These are phyloP conservation scores for Nannizziopsis arthrosporioides DNA, from an alignment of 2,329 filamentous ascomycete species.

Conservation along the genomic window DNA sequence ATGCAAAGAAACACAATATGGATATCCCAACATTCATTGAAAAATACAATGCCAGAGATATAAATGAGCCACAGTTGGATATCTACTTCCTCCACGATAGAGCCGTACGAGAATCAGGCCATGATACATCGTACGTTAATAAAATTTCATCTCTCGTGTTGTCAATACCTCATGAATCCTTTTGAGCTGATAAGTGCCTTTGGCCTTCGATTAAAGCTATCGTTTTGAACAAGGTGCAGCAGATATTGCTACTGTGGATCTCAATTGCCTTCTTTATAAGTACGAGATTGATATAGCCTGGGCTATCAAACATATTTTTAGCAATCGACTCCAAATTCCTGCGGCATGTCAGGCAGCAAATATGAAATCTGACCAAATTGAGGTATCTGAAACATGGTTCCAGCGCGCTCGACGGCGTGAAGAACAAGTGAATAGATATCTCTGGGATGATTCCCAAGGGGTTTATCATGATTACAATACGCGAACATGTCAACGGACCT, in stretches of 20 bases:
- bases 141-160: not conserved
- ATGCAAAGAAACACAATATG: conserved; percentile 63
- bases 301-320: conserved; percentile 63
- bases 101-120: conserved; percentile 74
- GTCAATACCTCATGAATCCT: not conserved
- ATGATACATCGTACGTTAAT: conserved; percentile 54
- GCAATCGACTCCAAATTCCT: conserved; percentile 62
- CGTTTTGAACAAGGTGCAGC: conserved; percentile 67
- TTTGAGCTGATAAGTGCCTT: no score
- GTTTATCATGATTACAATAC: conserved; percentile 58
- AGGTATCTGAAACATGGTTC: no score
- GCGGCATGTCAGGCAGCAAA: not conserved
- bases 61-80: conserved; percentile 68
- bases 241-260: conserved; percentile 69
- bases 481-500: conserved; percentile 57
- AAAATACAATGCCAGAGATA: conserved; percentile 63
- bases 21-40: conserved; percentile 63
- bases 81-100: conserved; percentile 80
- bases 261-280: conserved; percentile 82
- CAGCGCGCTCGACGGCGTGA: no score
- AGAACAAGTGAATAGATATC: no score
- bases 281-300: conserved; percentile 75
- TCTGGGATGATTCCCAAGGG: no score
- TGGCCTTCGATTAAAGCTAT: conserved; percentile 36
- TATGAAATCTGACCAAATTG: no score